A percentile compares a stretch with the other conserved stretches of the same genome.
Evolutionary conservation across 2,329 filamentous ascomycete species (phyloP).

Genomic region (Colletotrichum musicola): DNA sequence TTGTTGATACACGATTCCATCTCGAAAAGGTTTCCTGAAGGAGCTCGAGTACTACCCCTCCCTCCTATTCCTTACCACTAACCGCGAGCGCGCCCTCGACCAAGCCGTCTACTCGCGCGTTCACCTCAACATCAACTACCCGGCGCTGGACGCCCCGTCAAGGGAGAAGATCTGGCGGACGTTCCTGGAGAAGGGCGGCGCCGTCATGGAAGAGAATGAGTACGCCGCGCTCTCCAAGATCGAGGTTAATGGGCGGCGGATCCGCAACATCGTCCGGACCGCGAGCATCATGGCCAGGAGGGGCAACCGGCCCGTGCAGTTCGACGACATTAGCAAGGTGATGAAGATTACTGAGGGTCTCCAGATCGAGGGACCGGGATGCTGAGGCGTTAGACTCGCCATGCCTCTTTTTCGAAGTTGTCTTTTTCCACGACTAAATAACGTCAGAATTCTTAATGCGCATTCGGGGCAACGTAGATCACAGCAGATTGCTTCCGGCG

Average conservation of each 20-base stretch:
- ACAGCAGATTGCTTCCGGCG: not conserved
- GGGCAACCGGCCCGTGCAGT: slow-evolving; percentile 27
- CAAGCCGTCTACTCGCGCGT: slow-evolving; percentile 63
- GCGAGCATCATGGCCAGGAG: slow-evolving; percentile 43
- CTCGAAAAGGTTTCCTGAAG: slow-evolving; percentile 71
- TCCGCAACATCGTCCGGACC: slow-evolving; percentile 44
- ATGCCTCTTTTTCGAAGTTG: too few species aligned
- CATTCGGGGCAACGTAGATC: not conserved
- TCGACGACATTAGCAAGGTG: slow-evolving; percentile 42
- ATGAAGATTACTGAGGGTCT: slow-evolving; percentile 44
- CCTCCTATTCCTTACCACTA: slow-evolving; percentile 90
- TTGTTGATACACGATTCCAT: too few species aligned
- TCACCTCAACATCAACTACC: slow-evolving; percentile 57
- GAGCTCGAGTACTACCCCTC: slow-evolving; percentile 93
- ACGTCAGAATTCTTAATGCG: too few species aligned
- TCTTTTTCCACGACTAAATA: too few species aligned
- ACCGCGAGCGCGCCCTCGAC: slow-evolving; percentile 70
- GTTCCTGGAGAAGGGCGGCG: slow-evolving; percentile 39
- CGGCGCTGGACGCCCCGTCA: slow-evolving; percentile 41
- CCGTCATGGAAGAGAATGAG: slow-evolving; percentile 30
- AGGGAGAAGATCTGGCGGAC: slow-evolving; percentile 44
- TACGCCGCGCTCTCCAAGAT: slow-evolving; percentile 38
- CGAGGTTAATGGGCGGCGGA: slow-evolving; percentile 41
- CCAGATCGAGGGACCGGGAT: not conserved
- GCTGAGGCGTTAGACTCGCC: not conserved